These are phyloP conservation scores for Colletotrichum tanaceti DNA, from an alignment of 2,329 filamentous ascomycete genomes.

Conservation along the genomic window DNA sequence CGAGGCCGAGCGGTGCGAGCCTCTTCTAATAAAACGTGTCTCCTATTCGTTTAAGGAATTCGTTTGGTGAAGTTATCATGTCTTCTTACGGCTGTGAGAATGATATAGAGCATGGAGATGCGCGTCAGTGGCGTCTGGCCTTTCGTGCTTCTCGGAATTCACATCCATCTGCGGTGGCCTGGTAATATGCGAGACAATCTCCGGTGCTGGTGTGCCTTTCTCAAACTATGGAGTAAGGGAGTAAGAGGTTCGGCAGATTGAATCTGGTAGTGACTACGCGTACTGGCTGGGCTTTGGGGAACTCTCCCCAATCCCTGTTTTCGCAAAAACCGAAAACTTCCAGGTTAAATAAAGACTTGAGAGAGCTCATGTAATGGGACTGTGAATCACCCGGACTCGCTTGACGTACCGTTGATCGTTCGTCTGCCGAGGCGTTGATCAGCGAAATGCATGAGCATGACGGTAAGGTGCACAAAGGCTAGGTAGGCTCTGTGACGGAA, in stretches of 20 bases:
- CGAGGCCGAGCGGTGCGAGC: background rate
- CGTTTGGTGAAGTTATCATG: background rate
- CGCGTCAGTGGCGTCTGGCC: constrained; percentile 2
- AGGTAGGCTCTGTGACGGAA: background rate
- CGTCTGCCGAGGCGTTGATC: background rate
- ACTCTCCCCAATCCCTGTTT: background rate
- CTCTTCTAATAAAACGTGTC: background rate
- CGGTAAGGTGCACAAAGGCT: too few relatives aligned
- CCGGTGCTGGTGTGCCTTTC: background rate
- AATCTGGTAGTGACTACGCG: background rate
- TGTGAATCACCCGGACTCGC: too few relatives aligned
- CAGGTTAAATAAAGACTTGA: too few relatives aligned
- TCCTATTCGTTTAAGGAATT: background rate
- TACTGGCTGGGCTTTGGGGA: background rate
- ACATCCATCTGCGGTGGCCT: constrained; percentile 11
- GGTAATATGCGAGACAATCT: too few relatives aligned
- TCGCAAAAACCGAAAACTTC: too few relatives aligned
- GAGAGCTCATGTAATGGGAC: too few relatives aligned
- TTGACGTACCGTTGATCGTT: background rate
- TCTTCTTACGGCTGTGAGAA: background rate
- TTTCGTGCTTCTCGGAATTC: background rate
- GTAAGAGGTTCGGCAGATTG: background rate
- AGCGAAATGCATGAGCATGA: background rate
- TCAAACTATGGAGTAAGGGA: background rate
- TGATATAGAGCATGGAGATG: background rate